Conservation (phyloP, 2,329 filamentous ascomycete species). For the Pestalotiopsis fici region DNA sequence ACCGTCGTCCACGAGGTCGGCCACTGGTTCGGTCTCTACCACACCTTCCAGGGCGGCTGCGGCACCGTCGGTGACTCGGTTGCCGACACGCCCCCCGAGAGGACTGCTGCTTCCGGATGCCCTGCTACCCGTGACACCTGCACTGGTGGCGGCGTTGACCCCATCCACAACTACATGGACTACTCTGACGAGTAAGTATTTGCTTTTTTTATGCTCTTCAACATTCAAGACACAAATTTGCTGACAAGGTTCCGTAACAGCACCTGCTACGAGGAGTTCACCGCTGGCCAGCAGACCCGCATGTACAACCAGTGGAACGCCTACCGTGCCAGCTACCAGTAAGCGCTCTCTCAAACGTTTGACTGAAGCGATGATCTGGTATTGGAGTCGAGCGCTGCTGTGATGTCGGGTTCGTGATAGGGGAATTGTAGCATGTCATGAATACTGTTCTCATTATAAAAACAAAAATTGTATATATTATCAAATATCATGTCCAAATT, state of each 20-base stretch:
- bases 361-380: no score
- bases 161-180: slow-evolving; percentile 38
- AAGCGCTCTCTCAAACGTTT: neutral
- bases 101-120: slow-evolving; percentile 35
- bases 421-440: neutral
- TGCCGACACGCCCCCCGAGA: slow-evolving; percentile 41
- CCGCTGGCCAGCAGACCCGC: slow-evolving; percentile 39
- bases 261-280: slow-evolving; percentile 46
- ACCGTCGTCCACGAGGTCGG: slow-evolving; percentile 42
- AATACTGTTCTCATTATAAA: neutral
- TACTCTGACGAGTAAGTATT: slow-evolving; percentile 43
- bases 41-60: slow-evolving; percentile 48
- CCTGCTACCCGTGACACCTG: slow-evolving; percentile 34
- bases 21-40: slow-evolving; percentile 50
- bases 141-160: slow-evolving; percentile 28
- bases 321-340: slow-evolving; percentile 30
- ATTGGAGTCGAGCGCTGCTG: no score
- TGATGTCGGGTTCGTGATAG: neutral
- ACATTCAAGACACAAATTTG: neutral
- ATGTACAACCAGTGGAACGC: slow-evolving; percentile 38
- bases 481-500: neutral
- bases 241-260: slow-evolving; percentile 30
- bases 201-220: neutral
- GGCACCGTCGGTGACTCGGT: slow-evolving; percentile 37
- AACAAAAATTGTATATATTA: neutral